Conservation (phyloP, 331 rosid species). For the Pyrus hybrid region DNA sequence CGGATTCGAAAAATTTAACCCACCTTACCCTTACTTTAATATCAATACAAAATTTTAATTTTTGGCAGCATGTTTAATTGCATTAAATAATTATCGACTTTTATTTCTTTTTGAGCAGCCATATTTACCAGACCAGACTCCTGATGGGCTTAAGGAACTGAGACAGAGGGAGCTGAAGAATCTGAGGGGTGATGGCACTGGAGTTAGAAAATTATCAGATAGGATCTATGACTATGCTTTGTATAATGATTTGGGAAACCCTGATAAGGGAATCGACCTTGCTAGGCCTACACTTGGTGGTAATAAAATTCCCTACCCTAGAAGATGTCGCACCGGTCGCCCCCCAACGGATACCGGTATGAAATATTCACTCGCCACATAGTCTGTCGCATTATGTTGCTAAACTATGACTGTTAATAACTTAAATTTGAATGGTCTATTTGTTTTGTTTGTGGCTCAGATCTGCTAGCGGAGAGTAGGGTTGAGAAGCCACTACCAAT, state of each 20-base stretch:
- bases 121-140: conserved; percentile 78
- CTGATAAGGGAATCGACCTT: conserved; percentile 61
- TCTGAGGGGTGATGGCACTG: conserved; percentile 69
- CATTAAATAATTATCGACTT: background rate
- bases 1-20: too few species aligned
- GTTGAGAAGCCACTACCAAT: conserved; percentile 83
- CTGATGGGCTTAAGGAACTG: conserved; percentile 56
- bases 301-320: conserved; percentile 56
- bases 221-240: conserved; percentile 64
- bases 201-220: conserved; percentile 62
- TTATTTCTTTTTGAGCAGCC: conserved; percentile 40
- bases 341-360: conserved; percentile 53
- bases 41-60: background rate
- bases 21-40: too few species aligned
- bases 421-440: background rate
- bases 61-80: background rate
- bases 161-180: conserved; percentile 64
- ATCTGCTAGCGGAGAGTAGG: conserved; percentile 67
- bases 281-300: conserved; percentile 74
- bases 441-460: conserved; percentile 19
- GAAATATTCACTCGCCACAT: background rate
- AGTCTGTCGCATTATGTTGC: background rate
- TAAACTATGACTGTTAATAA: background rate
- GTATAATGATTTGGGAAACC: conserved; percentile 91
- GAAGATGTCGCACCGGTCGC: conserved; percentile 99